A percentile compares a stretch with the other conserved stretches of the same genome.
phyloP scores from a whole-genome alignment of 148 eudicot genomes.

The Mesembryanthemum crystallinum region DNA sequence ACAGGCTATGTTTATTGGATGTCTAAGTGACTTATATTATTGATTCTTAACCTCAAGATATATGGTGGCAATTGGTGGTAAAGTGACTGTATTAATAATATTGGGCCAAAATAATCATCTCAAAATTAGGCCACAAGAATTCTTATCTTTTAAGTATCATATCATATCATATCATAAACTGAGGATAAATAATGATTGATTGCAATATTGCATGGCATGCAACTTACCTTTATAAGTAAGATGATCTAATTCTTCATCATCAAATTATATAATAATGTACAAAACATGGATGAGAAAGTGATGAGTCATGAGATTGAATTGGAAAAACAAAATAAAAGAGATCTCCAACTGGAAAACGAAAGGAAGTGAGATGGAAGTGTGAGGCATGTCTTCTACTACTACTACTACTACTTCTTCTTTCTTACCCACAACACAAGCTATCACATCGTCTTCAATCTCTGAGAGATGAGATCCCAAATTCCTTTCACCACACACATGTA shows the following conservation, averaged over 20 bases:
- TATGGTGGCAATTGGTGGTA: too few species aligned
- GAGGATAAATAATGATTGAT: background rate
- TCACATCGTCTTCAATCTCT: background rate
- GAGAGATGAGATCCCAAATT: background rate
- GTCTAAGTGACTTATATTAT: too few species aligned
- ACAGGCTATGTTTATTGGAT: too few species aligned
- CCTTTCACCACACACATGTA: too few species aligned
- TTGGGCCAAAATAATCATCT: too few species aligned
- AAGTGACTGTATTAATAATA: too few species aligned
- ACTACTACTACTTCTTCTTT: background rate
- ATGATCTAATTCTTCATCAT: too few species aligned
- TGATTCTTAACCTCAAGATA: too few species aligned
- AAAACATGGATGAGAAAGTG: background rate
- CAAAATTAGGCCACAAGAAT: too few species aligned
- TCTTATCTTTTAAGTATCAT: too few species aligned
- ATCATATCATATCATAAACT: background rate
- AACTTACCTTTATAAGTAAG: background rate
- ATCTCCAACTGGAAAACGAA: constrained; percentile 2
- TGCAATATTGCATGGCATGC: background rate
- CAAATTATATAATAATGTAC: too few species aligned
- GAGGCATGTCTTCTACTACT: background rate
- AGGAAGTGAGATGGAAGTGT: background rate
- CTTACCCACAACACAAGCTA: background rate
- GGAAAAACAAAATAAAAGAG: background rate
- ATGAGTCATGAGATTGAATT: background rate